These are phyloP conservation scores for Peniophora sp. DNA, from an alignment of 1,284 basidiomycete species.

Conservation along the genomic window DNA sequence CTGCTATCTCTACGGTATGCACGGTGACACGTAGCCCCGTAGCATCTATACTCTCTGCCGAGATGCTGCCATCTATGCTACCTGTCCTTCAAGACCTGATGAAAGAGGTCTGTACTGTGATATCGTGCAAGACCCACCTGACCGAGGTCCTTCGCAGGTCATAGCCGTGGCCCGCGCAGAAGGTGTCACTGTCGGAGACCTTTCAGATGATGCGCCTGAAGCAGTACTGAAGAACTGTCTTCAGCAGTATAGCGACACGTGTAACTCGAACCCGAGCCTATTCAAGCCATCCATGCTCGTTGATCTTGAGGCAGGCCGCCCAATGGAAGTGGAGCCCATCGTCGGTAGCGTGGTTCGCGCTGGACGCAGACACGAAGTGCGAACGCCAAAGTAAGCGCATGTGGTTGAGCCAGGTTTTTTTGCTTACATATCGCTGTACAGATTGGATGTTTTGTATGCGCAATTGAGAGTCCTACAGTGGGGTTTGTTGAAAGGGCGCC, in stretches of 20 bases:
- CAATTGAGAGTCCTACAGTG: conserved; percentile 10
- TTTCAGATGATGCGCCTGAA: background rate
- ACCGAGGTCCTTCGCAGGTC: background rate
- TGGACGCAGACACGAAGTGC: conserved; percentile 35
- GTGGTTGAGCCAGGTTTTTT: background rate
- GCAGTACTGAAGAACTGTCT: conserved; percentile 3
- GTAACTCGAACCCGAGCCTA: conserved; percentile 1
- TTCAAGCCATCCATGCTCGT: conserved; percentile 37
- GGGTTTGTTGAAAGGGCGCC: background rate
- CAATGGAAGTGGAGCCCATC: conserved; percentile 62
- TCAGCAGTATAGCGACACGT: conserved; percentile 3
- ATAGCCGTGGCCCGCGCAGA: conserved; percentile 1
- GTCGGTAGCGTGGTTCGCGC: conserved; percentile 51
- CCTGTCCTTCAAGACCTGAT: conserved; percentile 27
- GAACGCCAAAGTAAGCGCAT: conserved; percentile 2
- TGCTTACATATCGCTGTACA: background rate
- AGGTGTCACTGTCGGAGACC: background rate
- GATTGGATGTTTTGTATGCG: conserved; percentile 9
- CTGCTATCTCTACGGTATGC: conserved; percentile 28
- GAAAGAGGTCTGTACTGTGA: conserved; percentile 14
- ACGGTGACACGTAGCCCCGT: conserved; percentile 32
- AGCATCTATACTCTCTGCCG: conserved; percentile 19
- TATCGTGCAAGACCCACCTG: background rate
- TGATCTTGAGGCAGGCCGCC: conserved; percentile 44
- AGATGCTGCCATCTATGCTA: conserved; percentile 18